A percentile compares a stretch with the other conserved stretches of the same genome.
These are phyloP conservation scores for Tylopilus balloui DNA, from an alignment of 768 basidiomycete species.

Conservation along the genomic window DNA sequence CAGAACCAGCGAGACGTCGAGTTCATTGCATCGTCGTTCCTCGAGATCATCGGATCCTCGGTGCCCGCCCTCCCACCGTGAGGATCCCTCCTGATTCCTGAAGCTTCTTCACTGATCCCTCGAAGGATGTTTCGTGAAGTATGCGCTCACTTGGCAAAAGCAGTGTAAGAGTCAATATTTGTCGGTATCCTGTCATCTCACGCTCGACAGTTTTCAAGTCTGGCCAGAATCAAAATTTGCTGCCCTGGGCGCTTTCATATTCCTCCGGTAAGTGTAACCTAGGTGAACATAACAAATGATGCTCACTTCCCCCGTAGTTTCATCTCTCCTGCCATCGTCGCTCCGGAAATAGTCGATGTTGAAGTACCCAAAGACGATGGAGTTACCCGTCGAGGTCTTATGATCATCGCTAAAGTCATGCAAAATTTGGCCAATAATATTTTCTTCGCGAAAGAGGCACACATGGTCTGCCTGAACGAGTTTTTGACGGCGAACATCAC, in stretches of 20 bases:
- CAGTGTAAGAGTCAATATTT: conserved; percentile 53
- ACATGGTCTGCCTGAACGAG: conserved; percentile 76
- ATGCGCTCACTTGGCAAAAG: conserved; percentile 72
- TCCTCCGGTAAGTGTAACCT: conserved; percentile 56
- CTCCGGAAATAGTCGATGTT: conserved; percentile 81
- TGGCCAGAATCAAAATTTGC: conserved; percentile 81
- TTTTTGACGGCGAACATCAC: conserved; percentile 70
- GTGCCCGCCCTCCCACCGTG: conserved; percentile 69
- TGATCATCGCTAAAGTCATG: conserved; percentile 86
- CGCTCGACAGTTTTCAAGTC: conserved; percentile 44
- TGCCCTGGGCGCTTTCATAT: conserved; percentile 87
- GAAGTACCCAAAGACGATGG: conserved; percentile 62
- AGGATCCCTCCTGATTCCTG: conserved; percentile 26
- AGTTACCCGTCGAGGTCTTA: conserved; percentile 70
- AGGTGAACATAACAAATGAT: background rate
- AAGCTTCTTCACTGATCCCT: background rate
- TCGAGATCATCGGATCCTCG: conserved; percentile 71
- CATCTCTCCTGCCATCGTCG: conserved; percentile 85
- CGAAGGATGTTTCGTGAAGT: conserved; percentile 82
- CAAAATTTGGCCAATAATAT: conserved; percentile 95
- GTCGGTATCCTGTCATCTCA: conserved; percentile 12
- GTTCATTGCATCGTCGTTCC: conserved; percentile 67
- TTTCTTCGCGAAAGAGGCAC: conserved; percentile 85
- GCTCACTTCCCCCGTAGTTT: conserved; percentile 49
- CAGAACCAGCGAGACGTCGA: conserved; percentile 71